Percentiles rank a stretch among this genome's conserved stretches.
Conservation (phyloP, 2,329 filamentous ascomycete genomes). For the Stylonectria norvegica region DNA sequence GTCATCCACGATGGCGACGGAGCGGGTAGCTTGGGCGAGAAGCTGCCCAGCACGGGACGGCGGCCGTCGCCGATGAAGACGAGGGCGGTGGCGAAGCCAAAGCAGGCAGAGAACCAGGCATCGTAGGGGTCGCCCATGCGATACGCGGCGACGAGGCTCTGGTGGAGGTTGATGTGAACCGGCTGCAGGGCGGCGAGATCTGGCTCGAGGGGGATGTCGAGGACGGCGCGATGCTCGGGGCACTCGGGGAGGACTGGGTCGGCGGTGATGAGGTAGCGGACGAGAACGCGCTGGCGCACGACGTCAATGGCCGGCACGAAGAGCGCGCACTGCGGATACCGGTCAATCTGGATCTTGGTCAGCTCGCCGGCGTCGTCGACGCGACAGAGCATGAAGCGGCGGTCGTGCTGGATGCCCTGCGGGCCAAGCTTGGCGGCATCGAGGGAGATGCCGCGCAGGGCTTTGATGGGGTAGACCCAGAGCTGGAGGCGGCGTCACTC, state of each 20-base stretch:
- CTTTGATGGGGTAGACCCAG: conserved; percentile 73
- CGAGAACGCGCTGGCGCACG: conserved; percentile 35
- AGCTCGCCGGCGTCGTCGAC: conserved; percentile 41
- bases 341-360: conserved; percentile 57
- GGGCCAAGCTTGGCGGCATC: conserved; percentile 50
- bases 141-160: conserved; percentile 56
- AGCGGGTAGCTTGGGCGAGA: conserved; percentile 34
- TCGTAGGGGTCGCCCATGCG: conserved; percentile 60
- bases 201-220: conserved; percentile 58
- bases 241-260: conserved; percentile 38
- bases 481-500: conserved; percentile 45
- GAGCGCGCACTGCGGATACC: conserved; percentile 58
- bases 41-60: conserved; percentile 60
- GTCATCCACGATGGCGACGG: conserved; percentile 34
- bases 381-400: conserved; percentile 67
- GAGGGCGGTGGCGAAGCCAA: conserved; percentile 60
- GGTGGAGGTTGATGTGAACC: conserved; percentile 56
- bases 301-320: conserved; percentile 64
- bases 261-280: conserved; percentile 41
- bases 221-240: conserved; percentile 33
- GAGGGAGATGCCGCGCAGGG: conserved; percentile 59
- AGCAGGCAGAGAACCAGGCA: conserved; percentile 63
- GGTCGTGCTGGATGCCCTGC: conserved; percentile 64
- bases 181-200: conserved; percentile 41
- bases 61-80: conserved; percentile 62